phyloP scores from a whole-genome alignment of 345 rosid species.

The Sisymbrium irio region DNA sequence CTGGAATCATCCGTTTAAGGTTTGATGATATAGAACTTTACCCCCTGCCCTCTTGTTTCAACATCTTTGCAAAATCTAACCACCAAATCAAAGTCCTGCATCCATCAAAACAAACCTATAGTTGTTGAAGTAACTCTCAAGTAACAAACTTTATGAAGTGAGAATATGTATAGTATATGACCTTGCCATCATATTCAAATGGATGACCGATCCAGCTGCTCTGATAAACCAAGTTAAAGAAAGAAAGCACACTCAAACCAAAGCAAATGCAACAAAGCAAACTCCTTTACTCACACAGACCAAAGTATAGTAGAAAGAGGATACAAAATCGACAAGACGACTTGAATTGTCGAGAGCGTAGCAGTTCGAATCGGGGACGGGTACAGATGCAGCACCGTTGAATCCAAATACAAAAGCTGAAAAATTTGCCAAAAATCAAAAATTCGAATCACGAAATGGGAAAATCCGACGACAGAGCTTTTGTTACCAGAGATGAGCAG shows the following conservation, averaged over 20 bases:
- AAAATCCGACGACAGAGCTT: background rate
- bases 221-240: slow-evolving; percentile 49
- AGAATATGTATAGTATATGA: slow-evolving; percentile 16
- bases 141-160: background rate
- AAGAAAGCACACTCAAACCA: slow-evolving; percentile 7
- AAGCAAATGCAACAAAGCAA: slow-evolving; percentile 9
- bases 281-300: slow-evolving; percentile 14
- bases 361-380: slow-evolving; percentile 68
- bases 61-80: slow-evolving; percentile 93
- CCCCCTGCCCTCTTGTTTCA: slow-evolving; percentile 78
- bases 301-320: slow-evolving; percentile 62
- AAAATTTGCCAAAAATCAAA: background rate
- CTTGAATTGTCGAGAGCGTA: slow-evolving; percentile 86
- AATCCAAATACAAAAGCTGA: slow-evolving; percentile 47
- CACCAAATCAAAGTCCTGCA: slow-evolving; percentile 68
- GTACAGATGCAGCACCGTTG: slow-evolving; percentile 41
- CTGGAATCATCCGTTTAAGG: background rate
- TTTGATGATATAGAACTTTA: slow-evolving; percentile 40
- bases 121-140: background rate
- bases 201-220: slow-evolving; percentile 67
- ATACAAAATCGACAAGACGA: slow-evolving; percentile 91
- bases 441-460: background rate
- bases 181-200: slow-evolving; percentile 68
- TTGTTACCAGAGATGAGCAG: slow-evolving; percentile 40
- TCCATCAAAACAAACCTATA: slow-evolving; percentile 11